Evolutionary conservation across 2,329 filamentous ascomycete genomes (phyloP), one percentile per base, ranked within the genome.

Genomic region (Coleophoma eucalyptorum): DNA sequence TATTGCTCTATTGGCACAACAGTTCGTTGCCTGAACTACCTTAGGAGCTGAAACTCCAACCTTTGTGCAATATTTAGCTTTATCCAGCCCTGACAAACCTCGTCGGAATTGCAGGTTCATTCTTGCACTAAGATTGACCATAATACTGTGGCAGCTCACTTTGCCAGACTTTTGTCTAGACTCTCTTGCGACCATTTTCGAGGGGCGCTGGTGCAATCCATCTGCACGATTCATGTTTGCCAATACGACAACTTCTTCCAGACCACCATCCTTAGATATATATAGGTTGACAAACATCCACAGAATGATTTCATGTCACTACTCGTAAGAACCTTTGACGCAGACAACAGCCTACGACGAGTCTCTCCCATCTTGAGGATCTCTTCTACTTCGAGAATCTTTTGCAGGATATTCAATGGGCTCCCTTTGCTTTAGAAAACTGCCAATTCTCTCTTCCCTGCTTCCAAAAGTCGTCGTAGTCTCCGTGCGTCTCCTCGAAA

Each of bases 371-470:
- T 77, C 74, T 46, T 69, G 62, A 26, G 50, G 43, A 49, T 61
- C 55, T 3, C 50, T 53, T n/a, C n/a, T n/a, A n/a, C n/a, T n/a
- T n/a, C n/a, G n/a, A 16, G 50, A 44, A 49, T 61, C 55, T 3
- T 50, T 53, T n/a, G 55, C 6, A 6, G 48, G 51, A 52, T 56
- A 53, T 37, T 58, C 60, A n/a, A 48, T 32, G 3, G 58, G 59
- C 31, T 94, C 87, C 57, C 90, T 77, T 52, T 88, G 82, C 61
- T 83, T 81, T 52, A 97, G 58, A 63, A 97, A 97, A 49, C 73
- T 83, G 58, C 90, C 80, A 37, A 97, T 85, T 48, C 90, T 78
- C 62, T 84, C 83, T 54, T 88, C 79, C 49, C 80, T 75, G 61
- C 70, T 72, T 64, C 71, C 62, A 67, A 79, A 65, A 35, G 77